Evolutionary conservation across 2,329 filamentous ascomycete species (phyloP).

Genomic region (Penicillium decumbens): DNA sequence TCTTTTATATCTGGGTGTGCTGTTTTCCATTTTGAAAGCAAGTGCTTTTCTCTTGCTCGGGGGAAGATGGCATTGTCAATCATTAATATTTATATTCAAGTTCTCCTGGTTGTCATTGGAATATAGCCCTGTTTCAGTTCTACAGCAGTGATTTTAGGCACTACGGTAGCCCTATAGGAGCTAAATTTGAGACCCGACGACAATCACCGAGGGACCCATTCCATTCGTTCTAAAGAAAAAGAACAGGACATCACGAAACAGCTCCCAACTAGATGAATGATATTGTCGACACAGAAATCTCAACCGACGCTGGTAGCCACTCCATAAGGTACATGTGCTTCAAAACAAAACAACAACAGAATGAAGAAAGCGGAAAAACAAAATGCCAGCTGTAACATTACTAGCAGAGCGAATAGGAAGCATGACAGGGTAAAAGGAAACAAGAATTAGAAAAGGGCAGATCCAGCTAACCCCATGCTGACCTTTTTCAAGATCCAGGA

Average conservation of each 20-base stretch:
- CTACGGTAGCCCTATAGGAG: neutral
- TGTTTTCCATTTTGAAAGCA: neutral
- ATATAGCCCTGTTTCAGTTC: neutral
- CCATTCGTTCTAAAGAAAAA: slow-evolving; percentile 14
- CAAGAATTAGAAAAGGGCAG: slow-evolving; percentile 6
- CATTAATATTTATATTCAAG: slow-evolving; percentile 1
- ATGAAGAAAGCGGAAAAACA: slow-evolving; percentile 1
- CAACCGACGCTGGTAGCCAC: slow-evolving; percentile 21
- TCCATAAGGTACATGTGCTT: slow-evolving; percentile 29
- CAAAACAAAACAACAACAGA: slow-evolving; percentile 10
- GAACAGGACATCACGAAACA: slow-evolving; percentile 7
- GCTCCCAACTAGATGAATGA: slow-evolving; percentile 17
- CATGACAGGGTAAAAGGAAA: slow-evolving; percentile 6
- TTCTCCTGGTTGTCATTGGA: neutral
- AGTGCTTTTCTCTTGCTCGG: neutral
- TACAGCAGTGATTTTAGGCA: neutral
- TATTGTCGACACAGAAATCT: slow-evolving; percentile 17
- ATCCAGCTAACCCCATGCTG: slow-evolving; percentile 6
- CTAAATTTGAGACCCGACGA: neutral
- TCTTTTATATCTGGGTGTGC: slow-evolving; percentile 1
- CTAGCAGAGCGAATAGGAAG: neutral
- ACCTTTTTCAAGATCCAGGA: neutral
- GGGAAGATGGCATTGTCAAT: slow-evolving; percentile 11
- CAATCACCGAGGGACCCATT: slow-evolving; percentile 8
- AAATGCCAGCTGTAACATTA: neutral